Conservation (phyloP, 768 basidiomycete species). For the Rhizopogon sp. region DNA sequence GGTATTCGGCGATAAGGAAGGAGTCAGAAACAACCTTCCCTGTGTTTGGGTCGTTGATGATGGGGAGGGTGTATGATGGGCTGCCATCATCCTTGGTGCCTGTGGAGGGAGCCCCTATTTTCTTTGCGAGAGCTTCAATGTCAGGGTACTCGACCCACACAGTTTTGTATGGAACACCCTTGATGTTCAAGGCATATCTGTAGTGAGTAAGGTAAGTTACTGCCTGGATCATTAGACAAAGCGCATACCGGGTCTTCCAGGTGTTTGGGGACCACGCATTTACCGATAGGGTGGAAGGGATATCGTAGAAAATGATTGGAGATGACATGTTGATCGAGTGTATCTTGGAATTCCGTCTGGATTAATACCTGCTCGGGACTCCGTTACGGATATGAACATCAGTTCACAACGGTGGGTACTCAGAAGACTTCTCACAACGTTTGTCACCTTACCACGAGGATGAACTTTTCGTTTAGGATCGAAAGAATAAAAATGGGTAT, state of each 20-base stretch:
- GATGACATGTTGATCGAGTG: constrained; percentile 15
- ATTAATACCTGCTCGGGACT: constrained; percentile 2
- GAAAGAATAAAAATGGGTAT: neutral
- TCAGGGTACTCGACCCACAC: constrained; percentile 41
- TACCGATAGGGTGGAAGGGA: constrained; percentile 27
- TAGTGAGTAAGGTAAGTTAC: neutral
- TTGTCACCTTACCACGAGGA: constrained; percentile 2
- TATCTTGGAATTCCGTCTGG: neutral
- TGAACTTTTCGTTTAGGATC: constrained; percentile 1
- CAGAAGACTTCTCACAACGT: neutral
- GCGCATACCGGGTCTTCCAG: constrained; percentile 37
- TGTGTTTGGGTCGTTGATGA: constrained; percentile 35
- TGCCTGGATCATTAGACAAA: neutral
- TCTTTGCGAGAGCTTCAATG: constrained; percentile 28
- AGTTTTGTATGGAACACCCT: constrained; percentile 36
- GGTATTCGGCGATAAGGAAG: constrained; percentile 39
- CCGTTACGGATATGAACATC: neutral
- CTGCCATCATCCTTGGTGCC: constrained; percentile 23
- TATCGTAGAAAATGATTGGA: constrained; percentile 40
- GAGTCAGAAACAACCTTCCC: constrained; percentile 33
- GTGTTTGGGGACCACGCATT: constrained; percentile 41
- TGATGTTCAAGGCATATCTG: constrained; percentile 36
- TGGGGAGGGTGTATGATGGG: constrained; percentile 35
- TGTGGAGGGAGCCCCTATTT: constrained; percentile 28
- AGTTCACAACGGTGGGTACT: neutral